phyloP scores from a whole-genome alignment of 2,329 filamentous ascomycete genomes.

The Stenocarpella maydis region DNA sequence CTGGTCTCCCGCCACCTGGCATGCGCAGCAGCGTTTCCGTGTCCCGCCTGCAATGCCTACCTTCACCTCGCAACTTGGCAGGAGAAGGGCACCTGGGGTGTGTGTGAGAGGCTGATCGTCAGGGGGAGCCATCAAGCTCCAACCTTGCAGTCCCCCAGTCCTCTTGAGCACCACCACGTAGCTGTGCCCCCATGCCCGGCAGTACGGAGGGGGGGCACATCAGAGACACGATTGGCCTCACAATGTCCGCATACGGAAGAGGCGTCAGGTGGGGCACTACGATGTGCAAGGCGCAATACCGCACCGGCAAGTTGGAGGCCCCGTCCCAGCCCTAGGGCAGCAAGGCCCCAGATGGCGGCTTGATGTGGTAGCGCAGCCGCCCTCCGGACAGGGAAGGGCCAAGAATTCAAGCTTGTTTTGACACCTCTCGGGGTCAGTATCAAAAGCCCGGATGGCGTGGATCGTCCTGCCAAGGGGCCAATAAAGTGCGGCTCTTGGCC shows the following conservation, averaged over 20 bases:
- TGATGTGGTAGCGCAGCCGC: background rate
- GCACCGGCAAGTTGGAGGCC: slow-evolving; percentile 12
- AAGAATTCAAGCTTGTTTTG: slow-evolving; percentile 28
- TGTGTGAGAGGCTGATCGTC: slow-evolving; percentile 20
- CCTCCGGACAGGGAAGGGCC: background rate
- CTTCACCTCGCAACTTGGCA: slow-evolving; percentile 6
- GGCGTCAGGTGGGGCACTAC: background rate
- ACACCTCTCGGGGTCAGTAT: slow-evolving; percentile 12
- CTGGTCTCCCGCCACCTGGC: background rate
- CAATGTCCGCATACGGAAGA: background rate
- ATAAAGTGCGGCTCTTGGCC: slow-evolving; percentile 16
- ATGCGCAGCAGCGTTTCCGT: slow-evolving; percentile 2
- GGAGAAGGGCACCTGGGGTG: background rate
- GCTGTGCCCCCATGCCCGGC: background rate
- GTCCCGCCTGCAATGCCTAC: background rate
- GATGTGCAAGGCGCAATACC: background rate
- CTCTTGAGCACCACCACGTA: slow-evolving; percentile 15
- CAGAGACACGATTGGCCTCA: slow-evolving; percentile 20
- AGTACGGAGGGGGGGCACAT: slow-evolving; percentile 8
- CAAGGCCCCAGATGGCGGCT: background rate
- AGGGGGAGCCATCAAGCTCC: slow-evolving; percentile 15
- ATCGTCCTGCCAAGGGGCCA: slow-evolving; percentile 9
- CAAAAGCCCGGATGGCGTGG: slow-evolving; percentile 25
- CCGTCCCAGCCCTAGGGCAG: background rate
- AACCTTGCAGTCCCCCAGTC: slow-evolving; percentile 3